Conservation (phyloP, 2,329 filamentous ascomycete genomes). For the Pseudocercospora macadamiae region DNA sequence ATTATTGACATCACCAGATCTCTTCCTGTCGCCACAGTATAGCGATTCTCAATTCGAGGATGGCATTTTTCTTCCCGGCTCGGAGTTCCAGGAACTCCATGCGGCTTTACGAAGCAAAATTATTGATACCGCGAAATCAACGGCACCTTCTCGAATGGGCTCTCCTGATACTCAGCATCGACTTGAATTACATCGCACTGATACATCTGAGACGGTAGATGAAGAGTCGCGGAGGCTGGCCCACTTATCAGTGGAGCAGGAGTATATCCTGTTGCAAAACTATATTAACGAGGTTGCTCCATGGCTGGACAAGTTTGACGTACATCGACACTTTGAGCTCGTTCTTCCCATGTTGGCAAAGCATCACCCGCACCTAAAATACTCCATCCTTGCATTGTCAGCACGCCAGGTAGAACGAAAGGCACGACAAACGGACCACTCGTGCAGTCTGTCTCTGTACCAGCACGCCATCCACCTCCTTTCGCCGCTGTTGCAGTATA, state of each 20-base stretch:
- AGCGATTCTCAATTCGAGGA: constrained; percentile 36
- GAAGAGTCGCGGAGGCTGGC: constrained; percentile 32
- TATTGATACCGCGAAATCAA: constrained; percentile 38
- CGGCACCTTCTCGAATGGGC: constrained; percentile 29
- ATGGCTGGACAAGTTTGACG: constrained; percentile 63
- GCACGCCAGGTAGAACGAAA: constrained; percentile 58
- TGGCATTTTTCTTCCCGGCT: constrained; percentile 38
- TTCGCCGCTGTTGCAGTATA: constrained; percentile 47
- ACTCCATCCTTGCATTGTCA: constrained; percentile 58
- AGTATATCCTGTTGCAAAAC: constrained; percentile 41
- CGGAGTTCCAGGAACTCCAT: constrained; percentile 38
- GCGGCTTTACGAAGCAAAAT: constrained; percentile 35
- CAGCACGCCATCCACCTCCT: constrained; percentile 55
- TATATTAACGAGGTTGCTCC: constrained; percentile 59
- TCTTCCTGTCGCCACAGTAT: constrained; percentile 32
- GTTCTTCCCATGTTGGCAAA: constrained; percentile 55
- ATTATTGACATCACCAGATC: constrained; percentile 20
- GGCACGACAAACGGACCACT: constrained; percentile 47
- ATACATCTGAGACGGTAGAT: constrained; percentile 19
- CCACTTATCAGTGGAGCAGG: constrained; percentile 33
- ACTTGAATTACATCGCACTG: constrained; percentile 13
- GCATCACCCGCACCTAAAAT: constrained; percentile 49
- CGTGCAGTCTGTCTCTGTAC: constrained; percentile 57
- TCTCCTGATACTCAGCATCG: constrained; percentile 27
- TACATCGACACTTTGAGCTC: constrained; percentile 55